Conservation (phyloP, 306 rosid genomes). For the Lathyrus sativus region DNA sequence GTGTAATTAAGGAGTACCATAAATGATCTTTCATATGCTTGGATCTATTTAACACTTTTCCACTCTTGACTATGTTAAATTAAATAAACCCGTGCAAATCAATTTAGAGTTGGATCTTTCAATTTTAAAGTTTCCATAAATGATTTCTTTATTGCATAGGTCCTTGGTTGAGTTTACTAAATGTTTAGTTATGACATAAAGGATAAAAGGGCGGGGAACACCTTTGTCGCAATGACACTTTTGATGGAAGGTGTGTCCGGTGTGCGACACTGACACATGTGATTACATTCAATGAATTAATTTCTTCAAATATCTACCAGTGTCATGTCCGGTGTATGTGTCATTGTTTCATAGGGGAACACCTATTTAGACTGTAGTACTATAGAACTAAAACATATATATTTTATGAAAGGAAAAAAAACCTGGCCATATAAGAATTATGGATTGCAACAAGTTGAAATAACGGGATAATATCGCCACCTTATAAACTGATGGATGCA, state of each 20-base stretch:
- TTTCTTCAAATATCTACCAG: too few species aligned
- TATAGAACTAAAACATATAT: constrained; percentile 26
- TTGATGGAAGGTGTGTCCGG: too few species aligned
- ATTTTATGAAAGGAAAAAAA: not conserved
- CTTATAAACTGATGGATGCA: constrained; percentile 55
- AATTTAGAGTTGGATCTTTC: constrained; percentile 8
- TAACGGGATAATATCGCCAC: constrained; percentile 26
- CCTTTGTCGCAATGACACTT: not conserved
- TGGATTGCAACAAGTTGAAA: constrained; percentile 21
- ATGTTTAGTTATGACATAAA: constrained; percentile 13
- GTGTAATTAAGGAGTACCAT: not conserved
- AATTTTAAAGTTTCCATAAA: constrained; percentile 8
- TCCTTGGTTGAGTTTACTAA: not conserved
- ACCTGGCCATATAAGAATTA: constrained; percentile 14
- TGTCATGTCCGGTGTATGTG: too few species aligned
- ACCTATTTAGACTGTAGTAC: constrained; percentile 4
- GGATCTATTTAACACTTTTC: constrained; percentile 18
- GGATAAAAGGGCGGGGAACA: constrained; percentile 16
- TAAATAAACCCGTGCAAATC: constrained; percentile 17
- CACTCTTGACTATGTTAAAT: not conserved
- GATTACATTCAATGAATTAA: too few species aligned
- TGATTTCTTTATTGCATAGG: not conserved
- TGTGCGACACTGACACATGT: too few species aligned
- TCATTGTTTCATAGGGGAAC: not conserved
- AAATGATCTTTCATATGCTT: constrained; percentile 14